Evolutionary conservation across 2,329 filamentous ascomycete species (phyloP), one percentile per base, ranked within the genome.

Genomic region (Cadophora malorum): DNA sequence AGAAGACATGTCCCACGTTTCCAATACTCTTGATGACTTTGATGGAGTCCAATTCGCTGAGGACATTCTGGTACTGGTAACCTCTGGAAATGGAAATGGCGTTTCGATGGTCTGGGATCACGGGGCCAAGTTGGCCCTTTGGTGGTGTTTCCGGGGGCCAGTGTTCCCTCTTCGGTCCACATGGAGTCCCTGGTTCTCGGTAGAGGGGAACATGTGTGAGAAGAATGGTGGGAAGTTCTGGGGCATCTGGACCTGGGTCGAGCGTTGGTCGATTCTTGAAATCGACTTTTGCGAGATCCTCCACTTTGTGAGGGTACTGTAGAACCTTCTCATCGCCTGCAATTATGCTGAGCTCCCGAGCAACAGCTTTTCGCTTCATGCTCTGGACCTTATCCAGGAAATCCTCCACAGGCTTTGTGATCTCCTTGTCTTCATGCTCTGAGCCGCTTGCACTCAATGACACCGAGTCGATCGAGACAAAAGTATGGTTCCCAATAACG

Each of bases 61-160:
- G 86, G 2, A 97, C 95, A 74, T 97, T 99, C 78, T 98, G 95
- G 77, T 99, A 99, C 78, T 99, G 96, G 76, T 97, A 97, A 16
- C 96, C 96, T 19, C 84, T 85, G 10, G 87, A 82, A 19, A 99
- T 88, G 2, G 86, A 85, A 68, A 99, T 92, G 28, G 94, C 89
- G 72, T 96, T 96, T 66, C 88, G 85, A 58, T 92, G 84, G 74
- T 96, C 92, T 2, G 81, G 88, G 65, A 79, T 78, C 1, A 87
- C 81, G 0, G 85, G 84, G 0, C 74, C 79, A 0, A 78, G 81
- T 74, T 91, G 85, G 7, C 88, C 88, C 64, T 86, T 85, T 0
- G 86, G 83, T 1, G 86, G 87, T 66, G 84, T 86, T 0, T 88
- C 83, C 0, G 92, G 93, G 1, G 93, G 93, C 82, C 89, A 95